A percentile compares a stretch with the other conserved stretches of the same genome.
Conservation (phyloP, 192 early-diverging fungal genomes). For the Coemansia nantahalensis region DNA sequence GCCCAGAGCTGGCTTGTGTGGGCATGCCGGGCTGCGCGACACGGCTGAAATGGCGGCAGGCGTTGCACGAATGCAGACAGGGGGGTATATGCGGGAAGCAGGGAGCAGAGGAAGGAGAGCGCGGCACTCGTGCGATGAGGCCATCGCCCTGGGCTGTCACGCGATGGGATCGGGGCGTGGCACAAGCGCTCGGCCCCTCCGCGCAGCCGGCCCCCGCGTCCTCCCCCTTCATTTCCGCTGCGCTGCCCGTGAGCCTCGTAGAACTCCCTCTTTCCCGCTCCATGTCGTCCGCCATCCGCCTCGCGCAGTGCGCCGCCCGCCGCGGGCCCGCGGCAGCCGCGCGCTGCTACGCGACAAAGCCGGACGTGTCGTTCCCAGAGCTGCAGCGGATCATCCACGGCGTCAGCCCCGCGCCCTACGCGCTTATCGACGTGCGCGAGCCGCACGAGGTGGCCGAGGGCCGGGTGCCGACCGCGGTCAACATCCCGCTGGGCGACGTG, state of each 20-base stretch:
- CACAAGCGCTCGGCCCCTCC: too few species aligned
- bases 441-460: constrained; percentile 60
- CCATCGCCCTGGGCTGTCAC: too few species aligned
- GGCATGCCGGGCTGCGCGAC: too few species aligned
- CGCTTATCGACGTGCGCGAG: constrained; percentile 70
- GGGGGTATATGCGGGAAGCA: too few species aligned
- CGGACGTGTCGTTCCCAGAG: constrained; percentile 48
- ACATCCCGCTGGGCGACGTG: constrained; percentile 64
- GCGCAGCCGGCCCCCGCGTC: too few species aligned
- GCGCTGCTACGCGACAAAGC: constrained; percentile 35
- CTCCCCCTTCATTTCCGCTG: too few species aligned
- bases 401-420: constrained; percentile 27
- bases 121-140: too few species aligned
- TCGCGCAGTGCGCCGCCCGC: neutral
- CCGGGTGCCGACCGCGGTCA: constrained; percentile 62
- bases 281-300: neutral
- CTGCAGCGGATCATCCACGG: constrained; percentile 49
- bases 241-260: too few species aligned
- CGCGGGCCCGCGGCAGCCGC: neutral
- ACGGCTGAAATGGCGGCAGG: too few species aligned
- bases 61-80: too few species aligned
- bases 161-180: too few species aligned
- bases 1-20: neutral
- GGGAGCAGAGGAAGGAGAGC: too few species aligned
- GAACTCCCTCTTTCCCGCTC: neutral